Evolutionary conservation across 2,329 filamentous ascomycete genomes (phyloP).

Genomic region (Colletotrichum higginsianum): DNA sequence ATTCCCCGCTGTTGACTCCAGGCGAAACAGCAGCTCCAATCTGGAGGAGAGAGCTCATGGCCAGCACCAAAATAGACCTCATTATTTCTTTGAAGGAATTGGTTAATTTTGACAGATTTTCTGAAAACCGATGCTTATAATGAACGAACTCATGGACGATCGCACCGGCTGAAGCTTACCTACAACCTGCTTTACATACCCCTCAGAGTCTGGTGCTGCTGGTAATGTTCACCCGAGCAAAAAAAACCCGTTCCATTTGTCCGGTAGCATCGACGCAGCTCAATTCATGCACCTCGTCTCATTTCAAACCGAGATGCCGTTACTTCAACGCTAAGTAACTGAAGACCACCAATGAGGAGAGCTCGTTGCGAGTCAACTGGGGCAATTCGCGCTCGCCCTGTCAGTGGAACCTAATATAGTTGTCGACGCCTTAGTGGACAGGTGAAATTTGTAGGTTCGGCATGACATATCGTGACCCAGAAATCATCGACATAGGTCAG

Average conservation of each 20-base stretch:
- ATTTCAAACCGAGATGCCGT: slow-evolving; percentile 19
- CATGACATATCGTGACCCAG: too few species aligned
- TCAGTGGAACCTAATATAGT: too few species aligned
- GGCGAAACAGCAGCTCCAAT: slow-evolving; percentile 2
- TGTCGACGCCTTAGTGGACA: too few species aligned
- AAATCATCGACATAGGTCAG: too few species aligned
- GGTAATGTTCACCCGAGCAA: not conserved
- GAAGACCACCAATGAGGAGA: slow-evolving; percentile 21
- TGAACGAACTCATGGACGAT: not conserved
- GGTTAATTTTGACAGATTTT: not conserved
- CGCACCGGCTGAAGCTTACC: not conserved
- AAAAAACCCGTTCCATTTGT: not conserved
- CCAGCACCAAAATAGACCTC: slow-evolving; percentile 8
- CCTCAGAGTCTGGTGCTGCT: not conserved
- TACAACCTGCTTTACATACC: slow-evolving; percentile 1
- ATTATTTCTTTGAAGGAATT: not conserved
- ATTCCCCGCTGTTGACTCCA: not conserved
- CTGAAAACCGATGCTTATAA: not conserved
- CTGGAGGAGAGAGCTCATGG: slow-evolving; percentile 3
- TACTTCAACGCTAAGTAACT: not conserved
- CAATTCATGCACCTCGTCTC: not conserved
- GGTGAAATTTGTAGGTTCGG: too few species aligned
- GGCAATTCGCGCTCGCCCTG: too few species aligned
- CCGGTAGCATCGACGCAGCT: not conserved
- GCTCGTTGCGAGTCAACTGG: too few species aligned